Evolutionary conservation across 2,329 filamentous ascomycete genomes (phyloP).

Genomic region (Epichloe hybrida): DNA sequence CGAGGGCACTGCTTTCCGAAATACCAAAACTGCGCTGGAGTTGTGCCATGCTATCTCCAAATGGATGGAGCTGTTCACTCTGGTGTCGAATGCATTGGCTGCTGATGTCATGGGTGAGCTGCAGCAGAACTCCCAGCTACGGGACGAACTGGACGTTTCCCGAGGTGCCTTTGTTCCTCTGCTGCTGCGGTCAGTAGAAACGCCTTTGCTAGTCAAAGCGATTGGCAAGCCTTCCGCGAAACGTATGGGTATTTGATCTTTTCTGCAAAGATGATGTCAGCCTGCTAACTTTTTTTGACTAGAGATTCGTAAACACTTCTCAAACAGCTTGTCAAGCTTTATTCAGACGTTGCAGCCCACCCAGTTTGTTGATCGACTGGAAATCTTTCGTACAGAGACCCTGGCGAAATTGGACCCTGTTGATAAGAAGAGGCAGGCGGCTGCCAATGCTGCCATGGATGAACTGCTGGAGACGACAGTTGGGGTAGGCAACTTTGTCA

Average conservation of each 20-base stretch:
- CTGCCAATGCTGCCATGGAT: slow-evolving; percentile 35
- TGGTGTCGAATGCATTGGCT: slow-evolving; percentile 34
- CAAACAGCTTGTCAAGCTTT: slow-evolving; percentile 38
- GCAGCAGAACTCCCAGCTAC: slow-evolving; percentile 29
- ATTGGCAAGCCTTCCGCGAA: slow-evolving; percentile 39
- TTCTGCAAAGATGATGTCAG: neutral
- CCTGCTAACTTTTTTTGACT: neutral
- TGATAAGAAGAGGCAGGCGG: slow-evolving; percentile 36
- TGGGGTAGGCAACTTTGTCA: slow-evolving; percentile 38
- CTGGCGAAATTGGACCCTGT: slow-evolving; percentile 40
- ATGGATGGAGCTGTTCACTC: slow-evolving; percentile 46
- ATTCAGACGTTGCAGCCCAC: slow-evolving; percentile 43
- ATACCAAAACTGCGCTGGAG: slow-evolving; percentile 33
- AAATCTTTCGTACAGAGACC: slow-evolving; percentile 43
- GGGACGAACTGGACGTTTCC: slow-evolving; percentile 46
- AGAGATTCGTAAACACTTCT: slow-evolving; percentile 36
- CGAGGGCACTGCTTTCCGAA: slow-evolving; percentile 34
- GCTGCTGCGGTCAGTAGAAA: slow-evolving; percentile 48
- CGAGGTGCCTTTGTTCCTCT: slow-evolving; percentile 52
- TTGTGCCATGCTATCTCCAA: slow-evolving; percentile 36
- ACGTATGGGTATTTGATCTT: slow-evolving; percentile 23
- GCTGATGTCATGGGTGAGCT: slow-evolving; percentile 34
- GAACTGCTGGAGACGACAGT: slow-evolving; percentile 44
- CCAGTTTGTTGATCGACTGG: slow-evolving; percentile 39
- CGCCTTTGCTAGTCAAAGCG: slow-evolving; percentile 37